Evolutionary conservation across 139 green algal genomes (phyloP), one percentile per base, ranked within the genome.

Genomic region (Choricystis sp.): DNA sequence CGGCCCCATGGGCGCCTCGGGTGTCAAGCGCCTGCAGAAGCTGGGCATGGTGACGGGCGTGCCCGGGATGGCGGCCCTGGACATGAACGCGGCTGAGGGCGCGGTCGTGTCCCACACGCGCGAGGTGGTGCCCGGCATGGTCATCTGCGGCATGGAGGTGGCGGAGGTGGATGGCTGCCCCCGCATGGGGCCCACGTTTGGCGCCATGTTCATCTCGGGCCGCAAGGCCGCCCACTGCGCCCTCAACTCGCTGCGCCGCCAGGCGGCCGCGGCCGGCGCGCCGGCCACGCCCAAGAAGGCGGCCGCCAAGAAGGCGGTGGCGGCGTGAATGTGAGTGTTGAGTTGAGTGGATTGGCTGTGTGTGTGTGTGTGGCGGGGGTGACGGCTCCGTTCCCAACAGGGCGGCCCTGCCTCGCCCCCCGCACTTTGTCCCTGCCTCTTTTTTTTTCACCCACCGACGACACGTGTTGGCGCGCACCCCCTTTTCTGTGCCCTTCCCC

Each of bases 171-270:
- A 89, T 66, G 84, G 85, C 62, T 82, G 72, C 19, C 85, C 86
- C 26, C 83, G 88, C 72, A 96, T 96, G 91, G 91, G 91, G 62
- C 91, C 91, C 56, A 98, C 91, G 29, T 96, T 97, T 72, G 90
- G 89, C 31, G 89, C 90, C 52, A 97, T 97, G 90, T 90, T 94
- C 65, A 82, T 94, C 29, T 89, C 77, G 29, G 90, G 90, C 59
- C 79, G 85, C 61, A 95, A 95, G 78, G 90, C 90, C 2, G 90
- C 89, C 0, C 82, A 96, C 66, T 74, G 94, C 3, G 90, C 87
- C n/a, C 69, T 92, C 57, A 86, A 89, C 68, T 79, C 75, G 4
- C 79, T 96, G 64, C 40, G 65, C 3, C 28, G 62, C 28, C 28
- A 57, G 56, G 40, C 40, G 9, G 40, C 40, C 40, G 9, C 9